Evolutionary conservation across 2,329 filamentous ascomycete species (phyloP).

Genomic region (Aspergillus carbonarius): DNA sequence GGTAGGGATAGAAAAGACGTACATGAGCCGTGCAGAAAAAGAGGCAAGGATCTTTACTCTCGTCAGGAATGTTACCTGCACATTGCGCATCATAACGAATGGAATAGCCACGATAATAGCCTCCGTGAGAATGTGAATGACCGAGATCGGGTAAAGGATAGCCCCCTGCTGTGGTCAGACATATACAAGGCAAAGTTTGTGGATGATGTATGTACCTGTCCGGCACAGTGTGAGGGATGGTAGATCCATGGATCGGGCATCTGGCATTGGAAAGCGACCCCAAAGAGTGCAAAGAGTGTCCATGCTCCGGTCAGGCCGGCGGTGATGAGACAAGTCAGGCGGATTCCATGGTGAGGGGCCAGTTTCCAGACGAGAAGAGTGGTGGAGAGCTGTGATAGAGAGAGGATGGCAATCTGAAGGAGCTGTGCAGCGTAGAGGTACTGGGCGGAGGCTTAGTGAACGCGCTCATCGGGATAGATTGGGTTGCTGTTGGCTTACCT

Average conservation of each 20-base stretch:
- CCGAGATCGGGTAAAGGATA: conserved; percentile 18
- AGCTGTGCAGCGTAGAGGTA: conserved; percentile 13
- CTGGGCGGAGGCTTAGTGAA: background rate
- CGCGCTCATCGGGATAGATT: too few species aligned
- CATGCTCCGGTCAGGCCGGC: conserved; percentile 13
- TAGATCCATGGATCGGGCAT: conserved; percentile 22
- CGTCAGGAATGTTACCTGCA: conserved; percentile 20
- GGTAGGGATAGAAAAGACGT: background rate
- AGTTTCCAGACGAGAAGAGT: conserved; percentile 20
- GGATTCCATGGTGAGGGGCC: conserved; percentile 15
- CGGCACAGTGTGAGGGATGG: conserved; percentile 17
- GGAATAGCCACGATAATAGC: conserved; percentile 16
- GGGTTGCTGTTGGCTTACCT: conserved; percentile 1
- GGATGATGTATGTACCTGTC: conserved; percentile 9
- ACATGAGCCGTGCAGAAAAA: conserved; percentile 20
- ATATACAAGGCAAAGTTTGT: background rate
- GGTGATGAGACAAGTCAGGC: conserved; percentile 15
- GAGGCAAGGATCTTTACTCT: conserved; percentile 23
- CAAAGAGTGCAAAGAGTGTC: conserved; percentile 21
- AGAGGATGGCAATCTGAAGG: conserved; percentile 7
- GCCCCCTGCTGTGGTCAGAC: conserved; percentile 12
- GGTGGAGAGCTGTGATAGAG: conserved; percentile 17
- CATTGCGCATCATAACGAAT: conserved; percentile 26
- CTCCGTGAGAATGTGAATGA: conserved; percentile 22
- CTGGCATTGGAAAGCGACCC: conserved; percentile 25